Conservation (phyloP, 1,284 basidiomycete species). For the Albatrellus sp. region DNA sequence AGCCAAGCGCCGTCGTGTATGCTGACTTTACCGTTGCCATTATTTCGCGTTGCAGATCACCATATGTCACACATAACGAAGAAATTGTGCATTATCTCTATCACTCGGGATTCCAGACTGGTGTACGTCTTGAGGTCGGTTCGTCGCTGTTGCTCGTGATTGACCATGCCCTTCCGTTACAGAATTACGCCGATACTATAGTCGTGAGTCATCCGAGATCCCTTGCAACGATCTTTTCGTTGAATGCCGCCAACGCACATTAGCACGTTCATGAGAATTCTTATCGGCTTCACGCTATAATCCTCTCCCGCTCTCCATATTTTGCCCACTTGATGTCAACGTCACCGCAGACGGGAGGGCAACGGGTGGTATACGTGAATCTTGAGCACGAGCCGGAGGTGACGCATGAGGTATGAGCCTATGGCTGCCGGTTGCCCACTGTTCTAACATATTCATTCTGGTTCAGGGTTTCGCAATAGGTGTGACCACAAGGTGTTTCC, state of each 20-base stretch:
- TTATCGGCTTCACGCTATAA: slow-evolving; percentile 70
- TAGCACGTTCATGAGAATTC: slow-evolving; percentile 66
- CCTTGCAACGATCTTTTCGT: slow-evolving; percentile 8
- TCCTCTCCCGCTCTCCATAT: slow-evolving; percentile 76
- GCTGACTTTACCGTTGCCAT: neutral
- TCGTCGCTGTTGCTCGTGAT: slow-evolving; percentile 3
- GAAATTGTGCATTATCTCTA: slow-evolving; percentile 66
- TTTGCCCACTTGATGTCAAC: slow-evolving; percentile 77
- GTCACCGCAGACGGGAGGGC: slow-evolving; percentile 46
- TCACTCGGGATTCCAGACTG: slow-evolving; percentile 65
- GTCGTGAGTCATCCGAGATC: slow-evolving; percentile 37
- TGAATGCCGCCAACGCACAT: slow-evolving; percentile 5
- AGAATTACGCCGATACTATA: slow-evolving; percentile 75
- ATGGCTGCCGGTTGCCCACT: slow-evolving; percentile 3
- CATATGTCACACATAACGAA: slow-evolving; percentile 51
- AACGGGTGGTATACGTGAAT: slow-evolving; percentile 59
- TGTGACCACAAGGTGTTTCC: slow-evolving; percentile 15
- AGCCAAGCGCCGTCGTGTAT: neutral
- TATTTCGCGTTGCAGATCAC: slow-evolving; percentile 22
- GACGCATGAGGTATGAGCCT: slow-evolving; percentile 59
- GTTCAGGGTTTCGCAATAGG: slow-evolving; percentile 62
- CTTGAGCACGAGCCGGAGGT: slow-evolving; percentile 71
- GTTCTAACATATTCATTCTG: slow-evolving; percentile 12
- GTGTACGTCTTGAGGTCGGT: slow-evolving; percentile 36
- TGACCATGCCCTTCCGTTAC: slow-evolving; percentile 7